Evolutionary conservation across 2,329 filamentous ascomycete genomes (phyloP), one percentile per base, ranked within the genome.

Genomic region (Talaromyces funiculosus): DNA sequence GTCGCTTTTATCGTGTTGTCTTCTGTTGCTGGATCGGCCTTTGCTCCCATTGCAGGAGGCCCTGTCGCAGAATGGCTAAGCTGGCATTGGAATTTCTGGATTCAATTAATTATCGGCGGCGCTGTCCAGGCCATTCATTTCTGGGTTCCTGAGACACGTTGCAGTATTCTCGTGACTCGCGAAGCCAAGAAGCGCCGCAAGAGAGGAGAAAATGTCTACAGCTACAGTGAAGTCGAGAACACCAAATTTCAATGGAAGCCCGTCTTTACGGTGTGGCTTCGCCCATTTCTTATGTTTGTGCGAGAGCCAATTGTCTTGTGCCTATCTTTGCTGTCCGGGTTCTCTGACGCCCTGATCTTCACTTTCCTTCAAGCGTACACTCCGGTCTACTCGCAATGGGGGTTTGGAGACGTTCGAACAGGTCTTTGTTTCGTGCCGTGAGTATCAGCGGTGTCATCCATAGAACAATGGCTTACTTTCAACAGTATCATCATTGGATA

Each of bases 141-240:
- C 64, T 70, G 77, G 61, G 59, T 75, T 1, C 83, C 84, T 0
- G 85, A 87, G 67, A 86, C 84, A 5, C 77, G 85, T 20, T 77
- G 82, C 16, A 83, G 80, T 7, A 77, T 84, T 47, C 76, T 87
- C 61, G 75, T 88, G 65, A 82, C 86, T 66, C 74, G 74, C 9
- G 82, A 86, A 57, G 85, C 85, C 2, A 84, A 82, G 70, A 78
- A 75, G 56, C 74, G 82, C 31, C 80, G 85, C 55, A 74, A 78
- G 63, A 83, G 76, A 6, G 84, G 84, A 4, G 71, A 81, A 59
- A 86, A 88, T 67, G 73, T 91, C 63, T 90, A 84, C 70, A 89
- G 90, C 1, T 89, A 88, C 0, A 85, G 89, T 62, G 90, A 94
- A 74, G 80, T 91, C 16, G 78, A 83, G 8, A 72, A 75, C 12